A percentile compares a stretch with the other conserved stretches of the same genome.
These are phyloP conservation scores for Colletotrichum cereale DNA, from an alignment of 2,329 filamentous ascomycete genomes.

Conservation along the genomic window DNA sequence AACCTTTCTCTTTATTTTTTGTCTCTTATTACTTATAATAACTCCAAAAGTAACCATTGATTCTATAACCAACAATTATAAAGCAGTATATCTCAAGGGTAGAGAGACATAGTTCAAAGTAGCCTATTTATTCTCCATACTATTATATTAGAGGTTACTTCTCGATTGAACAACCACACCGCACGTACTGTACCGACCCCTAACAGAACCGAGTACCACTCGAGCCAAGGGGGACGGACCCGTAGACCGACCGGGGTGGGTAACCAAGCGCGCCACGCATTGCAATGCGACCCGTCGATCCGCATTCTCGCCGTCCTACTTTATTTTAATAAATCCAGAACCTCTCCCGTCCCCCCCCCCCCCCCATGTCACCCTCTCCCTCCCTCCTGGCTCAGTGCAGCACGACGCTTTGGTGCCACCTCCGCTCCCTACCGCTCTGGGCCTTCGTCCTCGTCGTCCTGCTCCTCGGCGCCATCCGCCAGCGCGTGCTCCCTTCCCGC, in stretches of 20 bases:
- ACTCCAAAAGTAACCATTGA: no score
- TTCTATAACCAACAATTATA: no score
- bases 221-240: no score
- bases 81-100: no score
- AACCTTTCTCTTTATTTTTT: no score
- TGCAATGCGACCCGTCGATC: background rate
- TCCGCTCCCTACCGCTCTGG: conserved; percentile 58
- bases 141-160: no score
- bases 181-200: no score
- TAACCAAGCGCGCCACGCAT: background rate
- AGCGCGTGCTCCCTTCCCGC: conserved; percentile 42
- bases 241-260: background rate
- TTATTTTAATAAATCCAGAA: background rate
- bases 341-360: background rate
- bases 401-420: conserved; percentile 55
- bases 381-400: conserved; percentile 57
- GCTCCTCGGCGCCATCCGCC: conserved; percentile 50
- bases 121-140: no score
- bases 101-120: no score
- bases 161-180: no score
- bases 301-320: background rate
- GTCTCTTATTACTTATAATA: no score
- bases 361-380: conserved; percentile 21
- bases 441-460: conserved; percentile 53
- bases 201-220: no score